Evolutionary conservation across 192 early-diverging fungal genomes (phyloP), one percentile per base, ranked within the genome.

Genomic region (Coemansia aciculifera): DNA sequence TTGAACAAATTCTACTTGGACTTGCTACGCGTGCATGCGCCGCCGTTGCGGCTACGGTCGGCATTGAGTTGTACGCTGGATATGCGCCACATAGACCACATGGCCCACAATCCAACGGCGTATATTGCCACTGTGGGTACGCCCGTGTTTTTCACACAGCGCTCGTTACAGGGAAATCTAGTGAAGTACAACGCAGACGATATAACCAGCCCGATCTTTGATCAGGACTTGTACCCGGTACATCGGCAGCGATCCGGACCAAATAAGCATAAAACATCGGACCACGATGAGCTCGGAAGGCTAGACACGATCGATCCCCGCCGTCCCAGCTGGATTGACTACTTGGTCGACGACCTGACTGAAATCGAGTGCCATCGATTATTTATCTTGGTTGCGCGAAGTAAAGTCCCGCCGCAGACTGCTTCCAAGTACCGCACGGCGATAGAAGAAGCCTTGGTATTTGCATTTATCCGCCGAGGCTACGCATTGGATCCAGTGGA

Each of bases 381-480:
- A 34, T 76, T 76, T 27, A 11, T 34, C 3, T 19, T 76, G 36
- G 79, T 81, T 31, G 60, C 71, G 3, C 71, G 57, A n/a, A 76
- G 71, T 71, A 62, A 64, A 21, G 61, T 81, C 31, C 74, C 71
- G 5, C 37, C 57, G 1, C 60, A 37, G 0, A 32, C 61, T 3
- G 40, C 62, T 7, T 19, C 67, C 17, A 39, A 46, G 43, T 69
- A 70, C 52, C 67, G 71, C 1, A 39, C 79, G 31, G 71, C 71
- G 2, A 59, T 68, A 8, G 79, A 81, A 46, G 79, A 81, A 21
- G 74, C 79, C 37, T 71, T 81, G 71, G 74, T 56, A 7, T 62
- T 81, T 63, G 79, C 74, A 24, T 64, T 73, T n/a, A 76, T 67
- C 61, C 74, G 79, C 17, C 63, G 64, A 24, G 73, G 71, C 19